Evolutionary conservation across 768 basidiomycete genomes (phyloP).

Genomic region (Botryobasidium botryosum): DNA sequence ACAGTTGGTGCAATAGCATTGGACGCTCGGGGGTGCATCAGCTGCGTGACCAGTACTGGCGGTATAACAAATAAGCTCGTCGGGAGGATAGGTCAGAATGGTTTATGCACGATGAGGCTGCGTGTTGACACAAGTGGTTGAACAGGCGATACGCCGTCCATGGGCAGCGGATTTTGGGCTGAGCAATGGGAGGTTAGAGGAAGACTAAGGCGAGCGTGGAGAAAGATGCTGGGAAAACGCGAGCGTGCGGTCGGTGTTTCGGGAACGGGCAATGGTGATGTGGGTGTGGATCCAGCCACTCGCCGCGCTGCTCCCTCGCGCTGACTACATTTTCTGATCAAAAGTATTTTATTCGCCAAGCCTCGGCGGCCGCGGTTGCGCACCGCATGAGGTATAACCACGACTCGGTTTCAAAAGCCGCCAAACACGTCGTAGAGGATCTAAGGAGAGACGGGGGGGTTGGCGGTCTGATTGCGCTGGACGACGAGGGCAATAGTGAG

Average conservation of each 20-base stretch:
- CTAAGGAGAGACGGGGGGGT: constrained; percentile 40
- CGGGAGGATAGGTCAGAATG: constrained; percentile 38
- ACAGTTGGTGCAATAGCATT: constrained; percentile 78
- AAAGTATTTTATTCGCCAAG: constrained; percentile 69
- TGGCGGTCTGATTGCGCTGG: constrained; percentile 63
- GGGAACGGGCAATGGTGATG: constrained; percentile 75
- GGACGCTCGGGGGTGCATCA: constrained; percentile 57
- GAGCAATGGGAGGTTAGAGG: constrained; percentile 44
- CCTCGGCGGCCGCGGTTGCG: constrained; percentile 48
- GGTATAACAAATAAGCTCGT: constrained; percentile 71
- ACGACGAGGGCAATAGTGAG: constrained; percentile 50
- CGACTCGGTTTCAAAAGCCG: constrained; percentile 40
- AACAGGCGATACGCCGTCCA: constrained; percentile 50
- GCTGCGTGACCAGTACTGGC: constrained; percentile 60
- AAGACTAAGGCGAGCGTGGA: constrained; percentile 25
- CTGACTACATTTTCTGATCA: no score
- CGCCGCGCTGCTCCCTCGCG: no score
- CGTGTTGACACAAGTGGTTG: not conserved
- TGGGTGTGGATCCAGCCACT: no score
- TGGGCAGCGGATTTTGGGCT: constrained; percentile 72
- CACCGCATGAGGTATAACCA: constrained; percentile 42
- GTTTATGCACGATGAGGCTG: not conserved
- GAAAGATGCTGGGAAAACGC: constrained; percentile 21
- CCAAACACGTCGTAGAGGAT: constrained; percentile 37
- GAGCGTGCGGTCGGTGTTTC: constrained; percentile 49